Evolutionary conservation across 495 filamentous ascomycete species (phyloP).

Genomic region (Peziza echinospora): DNA sequence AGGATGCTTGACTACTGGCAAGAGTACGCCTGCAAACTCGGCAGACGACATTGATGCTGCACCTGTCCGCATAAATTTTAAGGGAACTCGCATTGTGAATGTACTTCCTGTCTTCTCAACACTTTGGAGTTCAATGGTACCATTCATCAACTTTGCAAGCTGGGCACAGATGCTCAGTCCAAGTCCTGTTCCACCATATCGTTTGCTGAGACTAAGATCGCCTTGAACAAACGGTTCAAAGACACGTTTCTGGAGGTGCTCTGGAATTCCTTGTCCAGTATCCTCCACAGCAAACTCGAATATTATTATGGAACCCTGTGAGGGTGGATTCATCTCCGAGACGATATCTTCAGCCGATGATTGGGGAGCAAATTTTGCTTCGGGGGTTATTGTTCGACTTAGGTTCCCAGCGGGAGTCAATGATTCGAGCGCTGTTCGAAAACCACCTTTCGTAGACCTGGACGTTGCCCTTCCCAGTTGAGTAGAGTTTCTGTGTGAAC

Average conservation of each 20-base stretch:
- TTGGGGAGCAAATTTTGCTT: too few relatives aligned
- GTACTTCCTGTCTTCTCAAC: constrained; percentile 51
- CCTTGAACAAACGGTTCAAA: constrained; percentile 93
- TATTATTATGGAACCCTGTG: too few relatives aligned
- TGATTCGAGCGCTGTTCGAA: too few relatives aligned
- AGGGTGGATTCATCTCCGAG: too few relatives aligned
- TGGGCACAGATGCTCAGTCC: constrained; percentile 78
- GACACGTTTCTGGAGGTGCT: constrained; percentile 49
- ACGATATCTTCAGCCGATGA: too few relatives aligned
- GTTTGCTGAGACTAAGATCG: constrained; percentile 68
- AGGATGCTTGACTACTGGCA: not conserved
- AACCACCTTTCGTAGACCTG: too few relatives aligned
- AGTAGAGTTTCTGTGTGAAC: too few relatives aligned
- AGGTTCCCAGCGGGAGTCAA: too few relatives aligned
- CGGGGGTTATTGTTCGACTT: too few relatives aligned
- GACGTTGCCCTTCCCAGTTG: too few relatives aligned
- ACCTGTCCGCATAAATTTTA: constrained; percentile 49
- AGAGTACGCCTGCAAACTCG: not conserved
- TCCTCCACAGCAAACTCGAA: constrained; percentile 84
- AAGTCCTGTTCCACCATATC: constrained; percentile 78
- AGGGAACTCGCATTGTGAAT: constrained; percentile 65
- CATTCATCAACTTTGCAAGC: constrained; percentile 63
- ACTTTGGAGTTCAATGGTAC: constrained; percentile 49
- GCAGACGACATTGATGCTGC: constrained; percentile 26
- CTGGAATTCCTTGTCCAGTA: constrained; percentile 75